Evolutionary conservation across 352 stramenopile species (phyloP).

Genomic region (Labyrinthula sp.): DNA sequence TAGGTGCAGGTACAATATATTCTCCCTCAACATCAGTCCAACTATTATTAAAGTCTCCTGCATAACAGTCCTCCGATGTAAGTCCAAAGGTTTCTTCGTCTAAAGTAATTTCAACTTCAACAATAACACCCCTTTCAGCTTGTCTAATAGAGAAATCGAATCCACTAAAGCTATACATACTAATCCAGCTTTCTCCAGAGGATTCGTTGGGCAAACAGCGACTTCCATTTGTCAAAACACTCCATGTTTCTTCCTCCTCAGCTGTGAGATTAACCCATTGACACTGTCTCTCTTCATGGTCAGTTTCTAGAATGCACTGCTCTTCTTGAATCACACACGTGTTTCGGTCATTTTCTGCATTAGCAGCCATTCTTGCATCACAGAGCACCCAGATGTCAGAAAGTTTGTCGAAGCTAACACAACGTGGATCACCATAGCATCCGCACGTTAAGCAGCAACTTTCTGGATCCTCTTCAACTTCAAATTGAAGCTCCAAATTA

Average conservation of each 20-base stretch:
- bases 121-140: constrained; percentile 10
- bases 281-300: constrained; percentile 1
- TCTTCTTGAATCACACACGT: constrained; percentile 4
- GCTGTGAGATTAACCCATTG: constrained; percentile 9
- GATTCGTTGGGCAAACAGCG: too few species aligned
- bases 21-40: not conserved
- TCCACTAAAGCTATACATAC: constrained; percentile 6
- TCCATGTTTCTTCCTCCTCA: too few species aligned
- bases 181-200: constrained; percentile 9
- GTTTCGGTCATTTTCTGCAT: constrained; percentile 3
- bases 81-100: not conserved
- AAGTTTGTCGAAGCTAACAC: constrained; percentile 6
- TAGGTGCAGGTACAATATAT: not conserved
- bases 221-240: too few species aligned
- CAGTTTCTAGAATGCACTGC: constrained; percentile 2
- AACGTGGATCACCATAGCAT: constrained; percentile 21
- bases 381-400: constrained; percentile 13
- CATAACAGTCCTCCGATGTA: constrained; percentile 3
- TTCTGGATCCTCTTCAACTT: too few species aligned
- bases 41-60: too few species aligned
- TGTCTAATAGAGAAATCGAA: constrained; percentile 7
- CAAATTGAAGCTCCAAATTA: too few species aligned
- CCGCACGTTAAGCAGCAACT: constrained; percentile 13
- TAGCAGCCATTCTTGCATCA: constrained; percentile 4
- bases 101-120: not conserved